Conservation (phyloP, 1,284 basidiomycete genomes). For the Ustilago bromivora region DNA sequence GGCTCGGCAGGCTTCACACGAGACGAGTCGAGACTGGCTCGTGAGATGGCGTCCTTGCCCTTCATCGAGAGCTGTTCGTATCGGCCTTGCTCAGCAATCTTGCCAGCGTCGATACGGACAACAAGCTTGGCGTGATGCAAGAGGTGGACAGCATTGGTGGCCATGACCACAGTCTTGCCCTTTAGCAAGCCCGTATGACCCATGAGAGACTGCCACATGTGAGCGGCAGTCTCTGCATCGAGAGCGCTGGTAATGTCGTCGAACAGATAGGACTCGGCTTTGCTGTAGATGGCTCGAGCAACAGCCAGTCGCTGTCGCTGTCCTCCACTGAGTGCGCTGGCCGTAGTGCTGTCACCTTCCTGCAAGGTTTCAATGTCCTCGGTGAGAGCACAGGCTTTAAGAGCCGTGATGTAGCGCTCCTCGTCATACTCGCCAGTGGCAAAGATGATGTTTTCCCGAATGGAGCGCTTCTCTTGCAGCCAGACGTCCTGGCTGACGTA, state of each 20-base stretch:
- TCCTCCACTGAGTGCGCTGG: constrained; percentile 64
- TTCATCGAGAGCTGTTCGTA: constrained; percentile 51
- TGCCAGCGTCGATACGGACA: constrained; percentile 52
- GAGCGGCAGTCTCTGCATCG: constrained; percentile 76
- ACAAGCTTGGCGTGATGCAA: constrained; percentile 39
- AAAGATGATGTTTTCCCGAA: constrained; percentile 65
- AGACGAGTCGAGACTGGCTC: constrained; percentile 47
- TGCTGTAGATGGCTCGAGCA: constrained; percentile 65
- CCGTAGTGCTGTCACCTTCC: constrained; percentile 60
- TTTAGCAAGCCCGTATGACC: constrained; percentile 37
- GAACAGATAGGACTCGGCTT: constrained; percentile 56
- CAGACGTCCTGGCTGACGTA: constrained; percentile 64
- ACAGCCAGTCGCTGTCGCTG: constrained; percentile 64
- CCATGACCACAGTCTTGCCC: constrained; percentile 53
- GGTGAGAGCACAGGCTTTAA: constrained; percentile 59
- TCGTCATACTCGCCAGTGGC: constrained; percentile 51
- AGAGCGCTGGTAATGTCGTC: constrained; percentile 72
- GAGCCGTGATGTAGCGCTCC: constrained; percentile 50
- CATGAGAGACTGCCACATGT: constrained; percentile 63
- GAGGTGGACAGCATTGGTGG: constrained; percentile 60
- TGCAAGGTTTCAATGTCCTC: constrained; percentile 57
- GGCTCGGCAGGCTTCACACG: not conserved
- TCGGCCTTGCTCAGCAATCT: constrained; percentile 46
- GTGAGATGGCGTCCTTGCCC: constrained; percentile 52
- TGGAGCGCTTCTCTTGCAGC: constrained; percentile 56